Conservation (phyloP, 129 eudicot species). For the Ambrosia trifida region DNA sequence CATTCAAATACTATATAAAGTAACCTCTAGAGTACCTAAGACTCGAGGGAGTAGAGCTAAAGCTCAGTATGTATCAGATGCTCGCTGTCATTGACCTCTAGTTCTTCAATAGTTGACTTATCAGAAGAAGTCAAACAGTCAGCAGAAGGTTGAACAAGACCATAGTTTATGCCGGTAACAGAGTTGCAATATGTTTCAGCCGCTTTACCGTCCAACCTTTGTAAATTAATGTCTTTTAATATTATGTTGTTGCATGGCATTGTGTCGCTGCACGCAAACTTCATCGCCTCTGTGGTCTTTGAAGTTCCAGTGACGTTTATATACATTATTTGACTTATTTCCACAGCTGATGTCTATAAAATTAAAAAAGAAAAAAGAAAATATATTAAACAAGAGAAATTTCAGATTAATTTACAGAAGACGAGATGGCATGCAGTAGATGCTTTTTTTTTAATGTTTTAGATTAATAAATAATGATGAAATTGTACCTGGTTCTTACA, state of each 20-base stretch:
- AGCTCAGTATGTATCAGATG: constrained; percentile 72
- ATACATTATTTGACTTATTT: constrained; percentile 85
- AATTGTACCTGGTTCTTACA: constrained; percentile 75
- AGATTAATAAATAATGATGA: neutral
- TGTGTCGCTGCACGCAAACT: constrained; percentile 85
- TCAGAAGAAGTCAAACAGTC: constrained; percentile 75
- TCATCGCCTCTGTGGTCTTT: constrained; percentile 66
- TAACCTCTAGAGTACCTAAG: constrained; percentile 41
- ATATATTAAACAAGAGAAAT: neutral
- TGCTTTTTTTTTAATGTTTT: neutral
- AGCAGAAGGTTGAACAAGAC: constrained; percentile 72
- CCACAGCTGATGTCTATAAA: constrained; percentile 79
- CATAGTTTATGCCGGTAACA: constrained; percentile 63
- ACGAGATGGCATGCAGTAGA: no score
- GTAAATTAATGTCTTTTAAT: constrained; percentile 62
- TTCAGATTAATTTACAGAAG: no score
- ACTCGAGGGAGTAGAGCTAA: constrained; percentile 40
- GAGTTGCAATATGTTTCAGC: constrained; percentile 79
- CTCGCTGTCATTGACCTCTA: constrained; percentile 31
- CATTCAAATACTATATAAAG: constrained; percentile 28
- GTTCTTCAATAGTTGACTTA: constrained; percentile 36
- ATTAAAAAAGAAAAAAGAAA: neutral
- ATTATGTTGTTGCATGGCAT: constrained; percentile 84
- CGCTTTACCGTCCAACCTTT: constrained; percentile 56
- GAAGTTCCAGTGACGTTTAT: constrained; percentile 83